phyloP scores from a whole-genome alignment of 805 yeast species.

The Sugiyamaella floridensis region DNA sequence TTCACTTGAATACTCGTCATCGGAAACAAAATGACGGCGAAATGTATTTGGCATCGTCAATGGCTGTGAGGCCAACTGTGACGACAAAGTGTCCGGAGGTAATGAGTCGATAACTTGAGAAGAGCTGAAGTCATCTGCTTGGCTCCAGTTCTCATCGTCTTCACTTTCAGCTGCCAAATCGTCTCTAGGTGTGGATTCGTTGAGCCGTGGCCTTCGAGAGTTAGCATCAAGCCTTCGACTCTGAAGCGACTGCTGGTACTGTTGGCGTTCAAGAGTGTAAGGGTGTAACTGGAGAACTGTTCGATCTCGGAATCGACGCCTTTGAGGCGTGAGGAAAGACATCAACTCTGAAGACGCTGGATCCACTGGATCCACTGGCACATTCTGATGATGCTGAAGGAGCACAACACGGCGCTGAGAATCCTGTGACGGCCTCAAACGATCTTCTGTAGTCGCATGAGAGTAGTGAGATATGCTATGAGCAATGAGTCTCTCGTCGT shows the following conservation, averaged over 20 bases:
- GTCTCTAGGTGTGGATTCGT: not conserved
- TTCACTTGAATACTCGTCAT: not conserved
- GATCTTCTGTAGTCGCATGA: too few species aligned
- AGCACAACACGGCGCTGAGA: too few species aligned
- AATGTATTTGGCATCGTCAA: not conserved
- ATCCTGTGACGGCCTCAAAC: too few species aligned
- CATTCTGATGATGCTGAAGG: too few species aligned
- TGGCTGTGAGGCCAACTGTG: not conserved
- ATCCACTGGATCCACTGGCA: too few species aligned
- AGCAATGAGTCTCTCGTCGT: too few species aligned
- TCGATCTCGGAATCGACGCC: slow-evolving; percentile 2
- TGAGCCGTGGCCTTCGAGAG: not conserved
- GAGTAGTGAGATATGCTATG: too few species aligned
- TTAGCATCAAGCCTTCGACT: slow-evolving; percentile 6
- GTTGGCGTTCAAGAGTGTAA: slow-evolving; percentile 8
- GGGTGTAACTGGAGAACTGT: slow-evolving; percentile 14
- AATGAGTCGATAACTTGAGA: not conserved
- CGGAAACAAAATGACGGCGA: not conserved
- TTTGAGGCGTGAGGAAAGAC: not conserved
- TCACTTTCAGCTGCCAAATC: not conserved
- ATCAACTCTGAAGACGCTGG: not conserved
- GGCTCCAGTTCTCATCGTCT: too few species aligned
- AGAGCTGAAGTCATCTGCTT: too few species aligned
- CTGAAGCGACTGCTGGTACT: slow-evolving; percentile 1
- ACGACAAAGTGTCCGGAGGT: not conserved